Evolutionary conservation across 202 grass and related monocot species (phyloP), one percentile per base, ranked within the genome.

Genomic region (Brachypodium distachyon): DNA sequence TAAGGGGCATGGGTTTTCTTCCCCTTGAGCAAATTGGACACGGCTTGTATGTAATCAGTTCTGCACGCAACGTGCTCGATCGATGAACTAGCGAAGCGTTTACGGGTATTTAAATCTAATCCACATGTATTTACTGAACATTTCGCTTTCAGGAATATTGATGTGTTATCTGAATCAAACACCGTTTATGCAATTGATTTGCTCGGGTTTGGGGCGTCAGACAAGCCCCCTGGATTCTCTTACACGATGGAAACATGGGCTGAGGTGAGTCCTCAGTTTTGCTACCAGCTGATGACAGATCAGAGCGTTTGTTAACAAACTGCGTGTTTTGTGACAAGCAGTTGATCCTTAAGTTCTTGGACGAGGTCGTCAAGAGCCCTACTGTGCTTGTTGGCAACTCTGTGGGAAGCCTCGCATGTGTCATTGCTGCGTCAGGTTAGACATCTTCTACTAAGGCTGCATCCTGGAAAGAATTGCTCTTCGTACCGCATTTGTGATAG

Each of bases 191-290:
- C 95, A 31, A 84, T 98, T 12, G 95, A 98, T 77, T 54, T 98
- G 41, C 77, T 98, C 73, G 95, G 95, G 60, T 98, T 98, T 28
- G 95, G 87, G 46, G 91, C 91, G 23, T 98, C 95, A 1, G 95
- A 98, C 22, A 98, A 98, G 78, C 95, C 91, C 55, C 23, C 83
- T 56, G 87, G 89, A 14, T 95, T 92, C 77, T 47, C 87, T 54
- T 92, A 98, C 89, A 98, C 89, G 71, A 98, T 98, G 95, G 91
- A 98, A 49, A 87, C 79, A 33, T 94, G 95, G 95, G 91, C 89
- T 54, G 57, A 90, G 89, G 95, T 88, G 17, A 72, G 43, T 58
- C 51, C 48, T 55, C 44, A 22, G 31, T 81, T 41, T 31, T 55
- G 46, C 46, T 22, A 34, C 17, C 22, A 51, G 18, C 67, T 17